Percentiles rank a stretch among this genome's conserved stretches.
These are phyloP conservation scores for Salix suchowensis DNA, from an alignment of 345 rosid genomes.

Conservation along the genomic window DNA sequence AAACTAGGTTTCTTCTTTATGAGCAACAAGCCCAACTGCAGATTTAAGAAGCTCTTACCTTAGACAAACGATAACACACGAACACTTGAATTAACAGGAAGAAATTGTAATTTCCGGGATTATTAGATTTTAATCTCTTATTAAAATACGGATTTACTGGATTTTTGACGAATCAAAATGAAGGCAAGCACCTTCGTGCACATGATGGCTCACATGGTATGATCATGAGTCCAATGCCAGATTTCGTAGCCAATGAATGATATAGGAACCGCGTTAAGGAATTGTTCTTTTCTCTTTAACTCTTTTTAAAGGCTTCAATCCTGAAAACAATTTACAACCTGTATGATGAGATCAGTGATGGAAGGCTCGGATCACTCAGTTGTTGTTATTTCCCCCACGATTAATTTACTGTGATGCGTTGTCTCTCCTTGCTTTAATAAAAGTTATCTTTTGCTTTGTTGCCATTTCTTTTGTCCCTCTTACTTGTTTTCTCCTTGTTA, in stretches of 20 bases:
- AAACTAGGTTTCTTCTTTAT: too few relatives aligned
- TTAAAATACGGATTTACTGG: background rate
- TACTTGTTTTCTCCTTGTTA: background rate
- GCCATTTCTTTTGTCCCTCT: background rate
- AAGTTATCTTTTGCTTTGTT: background rate
- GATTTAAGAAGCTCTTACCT: too few relatives aligned
- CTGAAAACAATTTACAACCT: background rate
- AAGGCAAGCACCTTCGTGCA: background rate
- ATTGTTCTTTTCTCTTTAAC: background rate
- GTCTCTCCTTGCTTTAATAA: background rate
- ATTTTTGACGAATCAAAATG: background rate
- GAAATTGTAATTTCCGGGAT: background rate
- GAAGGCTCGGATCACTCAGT: background rate
- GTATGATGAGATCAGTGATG: background rate
- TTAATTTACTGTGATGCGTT: background rate
- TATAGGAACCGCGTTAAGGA: background rate
- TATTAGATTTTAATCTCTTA: background rate
- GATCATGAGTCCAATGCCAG: conserved; percentile 7
- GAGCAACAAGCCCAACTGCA: too few relatives aligned
- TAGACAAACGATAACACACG: background rate
- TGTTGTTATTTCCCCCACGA: too few relatives aligned
- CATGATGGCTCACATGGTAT: conserved; percentile 13
- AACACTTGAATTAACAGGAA: conserved; percentile 8
- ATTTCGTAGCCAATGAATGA: background rate
- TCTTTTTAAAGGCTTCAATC: background rate